Base-by-base conservation (phyloP, 371 early-diverging fungal species). In the Caulochytrium protostelioides region DNA sequence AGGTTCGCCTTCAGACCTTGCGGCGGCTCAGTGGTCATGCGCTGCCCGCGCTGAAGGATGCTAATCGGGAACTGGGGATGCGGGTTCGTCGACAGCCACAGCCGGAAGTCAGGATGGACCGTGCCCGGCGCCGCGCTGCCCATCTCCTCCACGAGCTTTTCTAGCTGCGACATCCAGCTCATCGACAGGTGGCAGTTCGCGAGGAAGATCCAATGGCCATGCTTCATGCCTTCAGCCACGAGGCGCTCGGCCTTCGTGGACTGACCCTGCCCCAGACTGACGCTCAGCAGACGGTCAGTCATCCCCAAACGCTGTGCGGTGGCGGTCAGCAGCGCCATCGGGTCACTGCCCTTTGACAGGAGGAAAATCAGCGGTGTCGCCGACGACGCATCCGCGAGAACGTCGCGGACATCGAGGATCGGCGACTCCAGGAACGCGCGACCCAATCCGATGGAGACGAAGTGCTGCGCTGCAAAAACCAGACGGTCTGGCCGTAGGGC, bases 21-120 rank as follows among this genome's bases (percentile, higher is more conserved):
- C 3, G 68, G 68, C 22, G 62, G 63, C 42, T 67, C 68, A 1
- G 58, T 62, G n/a, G 60, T 59, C 66, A 67, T 65, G 39, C 66
- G 65, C 30, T 66, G 48, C 9, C 63, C 53, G 19, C 42, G 35
- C 34, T 67, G 63, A 22, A 65, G 42, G 22, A 67, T 57, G 1
- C 63, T 57, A 4, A 59, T 57, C 1, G 68, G 68, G 38, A 67
- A 65, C 18, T 57, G 37, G 14, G 54, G 55, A 15, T 54, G 49
- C 12, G 66, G 65, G 37, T 61, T 59, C 22, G 53, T 49, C 10
- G 68, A 61, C n/a, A 67, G 54, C 51, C 54, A 67, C 14, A 67
- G 28, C 12, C 68, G 34, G 39, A 67, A 67, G 28, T 65, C 54
- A 0, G 55, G 53, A 28, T 57, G 57, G 20, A 12, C 24, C 20